Evolutionary conservation across 31 red algal species (phyloP), one percentile per base, ranked within the genome.

Genomic region (Bonnemaisonia californica): DNA sequence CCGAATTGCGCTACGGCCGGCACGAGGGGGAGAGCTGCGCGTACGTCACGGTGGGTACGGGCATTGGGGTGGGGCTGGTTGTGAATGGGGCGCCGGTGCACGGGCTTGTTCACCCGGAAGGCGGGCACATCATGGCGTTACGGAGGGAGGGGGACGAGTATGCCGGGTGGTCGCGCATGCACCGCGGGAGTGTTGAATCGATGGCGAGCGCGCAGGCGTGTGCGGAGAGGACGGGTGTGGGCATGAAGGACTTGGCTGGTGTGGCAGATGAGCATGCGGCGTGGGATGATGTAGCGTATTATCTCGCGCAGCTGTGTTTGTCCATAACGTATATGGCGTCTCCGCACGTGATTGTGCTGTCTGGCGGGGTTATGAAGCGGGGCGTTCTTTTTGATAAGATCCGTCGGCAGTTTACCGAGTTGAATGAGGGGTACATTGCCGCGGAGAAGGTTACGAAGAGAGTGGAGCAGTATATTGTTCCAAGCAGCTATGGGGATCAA

Each of bases 1-100:
- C 93, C 5, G 97, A 99, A 60, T 33, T 88, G 45, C 67, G 61
- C 19, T 89, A 94, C 40, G 95, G 91, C 2, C 59, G 56, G 32
- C 86, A 88, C 51, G 45, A 39, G 8, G 77, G 75, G 22, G 83
- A 84, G 38, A 91, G 74, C 45, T 91, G 80, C 65, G 87, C 79
- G 23, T 99, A 99, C 71, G 82, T 99, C 55, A 99, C 97, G 1
- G 94, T 99, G 2, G 97, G 97, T 57, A 99, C 97, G 1, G 97
- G 97, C 19, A 90, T 99, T 33, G 97, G 97, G 42, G 93, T 95
- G 30, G 97, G 97, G 30, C 60, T 87, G 40, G 87, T 95, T 18
- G 93, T 92, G 9, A 69, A 94, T 58, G 79, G 87, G 22, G 41
- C 63, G 12, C 93, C 93, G 16, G 41, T 99, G 22, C 97, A 99